A percentile compares a stretch with the other conserved stretches of the same genome.
Evolutionary conservation across 371 early-diverging fungal species (phyloP).

Genomic region (Mucor lusitanicus): DNA sequence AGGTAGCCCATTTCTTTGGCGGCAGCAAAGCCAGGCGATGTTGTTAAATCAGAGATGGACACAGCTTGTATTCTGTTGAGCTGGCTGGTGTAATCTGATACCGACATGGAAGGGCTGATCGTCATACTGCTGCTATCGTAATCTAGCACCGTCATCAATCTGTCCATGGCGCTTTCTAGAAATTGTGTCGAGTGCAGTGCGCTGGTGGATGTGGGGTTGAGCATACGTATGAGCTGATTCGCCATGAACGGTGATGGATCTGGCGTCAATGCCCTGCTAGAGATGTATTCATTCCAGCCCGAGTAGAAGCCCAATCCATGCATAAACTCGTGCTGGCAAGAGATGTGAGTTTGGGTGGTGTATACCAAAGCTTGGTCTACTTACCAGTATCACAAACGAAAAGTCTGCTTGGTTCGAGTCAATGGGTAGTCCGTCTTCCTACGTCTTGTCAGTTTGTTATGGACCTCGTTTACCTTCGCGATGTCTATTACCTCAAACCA

Average conservation of each 20-base stretch:
- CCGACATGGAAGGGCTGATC: background rate
- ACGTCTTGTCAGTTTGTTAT: background rate
- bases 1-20: constrained; percentile 18
- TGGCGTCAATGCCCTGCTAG: constrained; percentile 9
- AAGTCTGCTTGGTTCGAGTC: constrained; percentile 52
- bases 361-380: too few species aligned
- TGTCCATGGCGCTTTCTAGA: constrained; percentile 25
- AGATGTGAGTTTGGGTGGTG: background rate
- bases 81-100: constrained; percentile 7
- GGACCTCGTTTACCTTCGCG: too few species aligned
- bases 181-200: constrained; percentile 12
- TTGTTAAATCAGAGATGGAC: constrained; percentile 5
- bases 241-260: constrained; percentile 42
- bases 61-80: constrained; percentile 9
- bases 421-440: constrained; percentile 45
- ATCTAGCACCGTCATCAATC: background rate
- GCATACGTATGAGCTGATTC: constrained; percentile 5
- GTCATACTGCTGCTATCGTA: background rate
- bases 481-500: constrained; percentile 40
- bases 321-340: constrained; percentile 55
- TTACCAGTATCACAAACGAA: constrained; percentile 50
- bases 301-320: constrained; percentile 68
- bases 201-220: constrained; percentile 5
- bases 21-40: constrained; percentile 9
- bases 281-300: constrained; percentile 40